phyloP scores from a whole-genome alignment of 441 rosid species.

The Corymbia calophylla region DNA sequence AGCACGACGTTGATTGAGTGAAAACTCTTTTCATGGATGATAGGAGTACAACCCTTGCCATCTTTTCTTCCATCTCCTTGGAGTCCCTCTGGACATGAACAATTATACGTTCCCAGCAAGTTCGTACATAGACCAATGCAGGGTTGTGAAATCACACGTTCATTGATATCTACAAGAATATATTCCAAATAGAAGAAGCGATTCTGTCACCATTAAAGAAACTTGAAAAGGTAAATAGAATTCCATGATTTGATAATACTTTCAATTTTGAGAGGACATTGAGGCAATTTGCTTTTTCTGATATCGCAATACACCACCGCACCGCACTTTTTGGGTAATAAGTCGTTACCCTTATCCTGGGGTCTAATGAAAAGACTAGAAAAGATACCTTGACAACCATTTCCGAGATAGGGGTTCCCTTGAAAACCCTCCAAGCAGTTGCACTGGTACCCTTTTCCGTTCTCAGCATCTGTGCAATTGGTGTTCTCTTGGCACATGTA shows the following conservation, averaged over 20 bases:
- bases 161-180: neutral
- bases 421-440: too few relatives aligned
- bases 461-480: too few relatives aligned
- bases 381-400: neutral
- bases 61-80: neutral
- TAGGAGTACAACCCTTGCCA: neutral
- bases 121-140: neutral
- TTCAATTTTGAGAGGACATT: neutral
- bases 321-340: too few relatives aligned
- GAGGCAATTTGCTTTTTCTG: neutral
- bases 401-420: too few relatives aligned
- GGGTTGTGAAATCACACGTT: neutral
- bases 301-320: neutral
- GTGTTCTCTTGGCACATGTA: too few relatives aligned
- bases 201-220: too few relatives aligned
- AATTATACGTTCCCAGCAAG: neutral
- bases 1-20: fast-evolving
- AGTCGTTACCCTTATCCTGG: too few relatives aligned
- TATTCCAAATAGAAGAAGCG: neutral
- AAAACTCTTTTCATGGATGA: neutral
- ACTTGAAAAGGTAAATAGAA: neutral
- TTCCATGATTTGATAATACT: fast-evolving
- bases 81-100: neutral
- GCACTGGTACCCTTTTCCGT: too few relatives aligned
- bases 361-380: too few relatives aligned